Base-by-base conservation (phyloP, 108 stramenopile genomes). In the Conticribra weissflogii region DNA sequence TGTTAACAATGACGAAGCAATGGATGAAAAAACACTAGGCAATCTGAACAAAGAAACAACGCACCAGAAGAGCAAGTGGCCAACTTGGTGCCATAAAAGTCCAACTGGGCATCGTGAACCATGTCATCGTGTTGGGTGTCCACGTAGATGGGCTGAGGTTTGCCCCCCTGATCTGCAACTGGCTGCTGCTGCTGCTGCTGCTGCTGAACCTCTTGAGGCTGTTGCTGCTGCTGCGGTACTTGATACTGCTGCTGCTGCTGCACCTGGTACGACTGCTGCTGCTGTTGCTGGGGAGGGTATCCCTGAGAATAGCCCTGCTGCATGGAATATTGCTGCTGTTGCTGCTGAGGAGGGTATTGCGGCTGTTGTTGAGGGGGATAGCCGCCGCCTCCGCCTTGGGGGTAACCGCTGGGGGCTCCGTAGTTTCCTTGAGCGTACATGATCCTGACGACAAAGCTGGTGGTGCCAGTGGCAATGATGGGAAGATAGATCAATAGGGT, bases 51-150 rank as follows among this genome's bases (percentile, higher is more conserved):
- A 19, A 21, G 22, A 64, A 45, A 51, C 24, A 19, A 73, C 87
- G 46, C 68, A 91, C 90, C 91, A 30, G 90, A 91, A 17, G 93
- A 95, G 54, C 84, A 88, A 4, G 97, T 98, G 54, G 97, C 97
- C 48, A 98, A 63, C 63, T 92, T 94, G 83, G 88, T 90, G 23
- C 95, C 94, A 77, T 98, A 98, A 67, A 94, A 97, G 82, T 98
- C 96, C 67, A 97, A 64, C 68, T 94, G 93, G 25, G 91, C 86
- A 80, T 98, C 97, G 56, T 98, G 97, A 21, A 98, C 90, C 81
- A 95, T 81, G 69, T 98, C 97, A 71, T 92, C 94, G 61, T 98
- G 97, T 77, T 95, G 93, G 1, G 97, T 96, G 52, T 97, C 96
- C 8, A 98, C 76, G 46, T 81, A 88, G 54, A 92, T 77, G 18